Percentiles rank a stretch among this genome's conserved stretches.
phyloP scores from a whole-genome alignment of 2,329 filamentous ascomycete species.

The Graphium sp. region DNA sequence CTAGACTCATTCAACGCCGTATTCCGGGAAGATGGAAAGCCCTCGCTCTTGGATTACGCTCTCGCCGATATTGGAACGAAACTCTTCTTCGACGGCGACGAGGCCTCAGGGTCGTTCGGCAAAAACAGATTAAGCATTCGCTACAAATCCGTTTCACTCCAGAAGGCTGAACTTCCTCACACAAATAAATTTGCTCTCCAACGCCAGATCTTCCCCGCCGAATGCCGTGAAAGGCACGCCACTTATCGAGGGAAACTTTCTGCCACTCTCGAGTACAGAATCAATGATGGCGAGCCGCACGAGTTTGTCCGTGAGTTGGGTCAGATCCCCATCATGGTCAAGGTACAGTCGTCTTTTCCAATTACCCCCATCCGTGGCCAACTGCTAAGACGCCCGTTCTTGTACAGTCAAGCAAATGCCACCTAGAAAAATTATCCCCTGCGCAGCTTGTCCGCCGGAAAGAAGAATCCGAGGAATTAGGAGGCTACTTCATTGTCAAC shows the following conservation, averaged over 20 bases:
- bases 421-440: conserved; percentile 74
- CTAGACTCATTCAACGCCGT: conserved; percentile 91
- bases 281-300: conserved; percentile 75
- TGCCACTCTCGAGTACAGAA: conserved; percentile 65
- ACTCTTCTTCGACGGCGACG: conserved; percentile 69
- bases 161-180: conserved; percentile 56
- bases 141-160: conserved; percentile 66
- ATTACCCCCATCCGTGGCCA: neutral
- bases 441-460: conserved; percentile 69
- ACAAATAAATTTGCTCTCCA: conserved; percentile 73
- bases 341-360: conserved; percentile 35
- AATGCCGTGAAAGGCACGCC: conserved; percentile 85
- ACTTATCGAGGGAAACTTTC: conserved; percentile 80
- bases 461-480: conserved; percentile 90
- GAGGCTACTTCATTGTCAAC: conserved; percentile 95
- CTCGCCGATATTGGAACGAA: conserved; percentile 83
- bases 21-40: conserved; percentile 52
- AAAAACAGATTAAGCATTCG: conserved; percentile 65
- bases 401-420: conserved; percentile 66
- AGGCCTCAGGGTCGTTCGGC: conserved; percentile 35
- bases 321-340: conserved; percentile 83
- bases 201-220: conserved; percentile 75
- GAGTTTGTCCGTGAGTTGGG: conserved; percentile 77
- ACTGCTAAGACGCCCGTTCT: neutral
- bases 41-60: conserved; percentile 48